Evolutionary conservation across 345 rosid genomes (phyloP).

Genomic region (Stellera chamaejasme): DNA sequence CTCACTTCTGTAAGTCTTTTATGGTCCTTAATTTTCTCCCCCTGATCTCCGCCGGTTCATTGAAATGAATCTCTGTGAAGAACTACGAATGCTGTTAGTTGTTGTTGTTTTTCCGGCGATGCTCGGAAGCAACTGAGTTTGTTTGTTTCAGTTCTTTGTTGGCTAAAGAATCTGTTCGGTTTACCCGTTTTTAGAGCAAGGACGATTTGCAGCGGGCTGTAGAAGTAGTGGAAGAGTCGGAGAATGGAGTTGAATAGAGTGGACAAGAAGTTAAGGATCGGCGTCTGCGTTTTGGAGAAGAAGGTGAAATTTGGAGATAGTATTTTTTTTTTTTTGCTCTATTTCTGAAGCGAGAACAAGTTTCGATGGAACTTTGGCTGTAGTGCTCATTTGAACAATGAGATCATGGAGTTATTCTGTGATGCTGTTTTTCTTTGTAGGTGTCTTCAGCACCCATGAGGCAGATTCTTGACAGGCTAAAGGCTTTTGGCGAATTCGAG

Average conservation of each 20-base stretch:
- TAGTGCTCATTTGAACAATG: too few relatives aligned
- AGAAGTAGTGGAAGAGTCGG: conserved; percentile 1
- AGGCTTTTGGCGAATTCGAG: conserved; percentile 96
- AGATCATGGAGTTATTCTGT: background rate
- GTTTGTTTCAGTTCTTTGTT: background rate
- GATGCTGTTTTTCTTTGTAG: conserved; percentile 22
- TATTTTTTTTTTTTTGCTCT: conserved; percentile 26
- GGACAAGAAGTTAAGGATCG: conserved; percentile 41
- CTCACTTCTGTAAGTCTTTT: too few relatives aligned
- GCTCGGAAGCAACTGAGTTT: background rate
- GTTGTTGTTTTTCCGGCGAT: background rate
- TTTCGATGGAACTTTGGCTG: background rate
- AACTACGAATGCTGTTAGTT: background rate
- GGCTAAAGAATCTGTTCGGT: background rate
- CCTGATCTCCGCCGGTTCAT: too few relatives aligned
- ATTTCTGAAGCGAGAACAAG: background rate
- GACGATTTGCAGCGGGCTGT: background rate
- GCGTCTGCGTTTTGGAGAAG: conserved; percentile 78
- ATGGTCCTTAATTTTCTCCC: too few relatives aligned
- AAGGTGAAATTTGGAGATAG: conserved; percentile 52
- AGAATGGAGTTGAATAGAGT: conserved; percentile 27
- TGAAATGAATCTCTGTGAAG: too few relatives aligned
- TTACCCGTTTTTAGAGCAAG: background rate
- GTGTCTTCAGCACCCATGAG: conserved; percentile 87
- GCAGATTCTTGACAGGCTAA: conserved; percentile 71